Evolutionary conservation across 2,329 filamentous ascomycete species (phyloP).

Genomic region (Neofusicoccum parvum): DNA sequence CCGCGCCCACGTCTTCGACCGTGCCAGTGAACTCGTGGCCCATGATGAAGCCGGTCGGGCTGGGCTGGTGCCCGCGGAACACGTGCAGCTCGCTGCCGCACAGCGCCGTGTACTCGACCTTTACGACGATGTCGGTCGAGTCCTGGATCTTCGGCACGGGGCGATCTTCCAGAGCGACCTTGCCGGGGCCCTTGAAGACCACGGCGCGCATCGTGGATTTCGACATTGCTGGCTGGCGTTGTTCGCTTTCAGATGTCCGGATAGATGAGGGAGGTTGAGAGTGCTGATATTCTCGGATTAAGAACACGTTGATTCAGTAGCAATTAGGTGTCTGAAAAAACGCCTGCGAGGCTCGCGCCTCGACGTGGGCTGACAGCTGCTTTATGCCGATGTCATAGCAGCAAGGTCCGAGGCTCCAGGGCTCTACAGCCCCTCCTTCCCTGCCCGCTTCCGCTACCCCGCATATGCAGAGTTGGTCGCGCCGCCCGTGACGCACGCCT

Average conservation of each 20-base stretch:
- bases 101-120: slow-evolving; percentile 78
- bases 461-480: slow-evolving; percentile 18
- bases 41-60: slow-evolving; percentile 66
- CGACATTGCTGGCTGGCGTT: neutral
- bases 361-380: slow-evolving; percentile 5
- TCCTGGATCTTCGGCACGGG: slow-evolving; percentile 75
- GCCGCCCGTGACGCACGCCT: neutral
- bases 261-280: no score
- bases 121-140: slow-evolving; percentile 76
- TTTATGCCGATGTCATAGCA: slow-evolving; percentile 10
- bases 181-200: slow-evolving; percentile 77
- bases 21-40: slow-evolving; percentile 87
- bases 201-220: slow-evolving; percentile 77
- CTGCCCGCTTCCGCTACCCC: slow-evolving; percentile 15
- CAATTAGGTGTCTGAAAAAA: neutral
- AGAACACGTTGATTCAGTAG: neutral
- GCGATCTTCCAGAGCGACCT: slow-evolving; percentile 75
- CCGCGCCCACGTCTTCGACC: slow-evolving; percentile 67
- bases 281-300: neutral
- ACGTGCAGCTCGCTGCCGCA: slow-evolving; percentile 90
- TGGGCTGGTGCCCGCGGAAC: slow-evolving; percentile 78
- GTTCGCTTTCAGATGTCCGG: no score
- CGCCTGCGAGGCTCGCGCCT: neutral
- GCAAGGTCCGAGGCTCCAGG: slow-evolving; percentile 11
- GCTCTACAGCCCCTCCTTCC: slow-evolving; percentile 7